phyloP scores from a whole-genome alignment of 345 rosid genomes.

The Eucalyptus tenuipes region DNA sequence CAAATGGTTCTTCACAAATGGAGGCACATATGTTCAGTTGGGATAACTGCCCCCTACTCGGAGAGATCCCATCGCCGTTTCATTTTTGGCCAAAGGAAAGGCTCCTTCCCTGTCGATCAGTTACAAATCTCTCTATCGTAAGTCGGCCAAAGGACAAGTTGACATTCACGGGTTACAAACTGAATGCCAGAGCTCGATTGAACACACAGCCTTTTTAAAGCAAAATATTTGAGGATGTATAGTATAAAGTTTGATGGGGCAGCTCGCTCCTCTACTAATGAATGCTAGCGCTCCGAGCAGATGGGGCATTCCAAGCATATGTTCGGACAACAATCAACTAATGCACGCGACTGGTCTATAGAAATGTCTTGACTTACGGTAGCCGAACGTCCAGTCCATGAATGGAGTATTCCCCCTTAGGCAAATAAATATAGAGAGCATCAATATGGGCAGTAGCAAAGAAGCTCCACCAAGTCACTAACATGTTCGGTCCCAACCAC shows the following conservation, averaged over 20 bases:
- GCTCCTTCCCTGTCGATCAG: background rate
- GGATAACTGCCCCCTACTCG: background rate
- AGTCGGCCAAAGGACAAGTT: background rate
- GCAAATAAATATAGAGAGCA: background rate
- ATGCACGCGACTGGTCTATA: background rate
- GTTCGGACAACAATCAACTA: background rate
- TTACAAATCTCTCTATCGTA: background rate
- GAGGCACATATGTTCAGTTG: background rate
- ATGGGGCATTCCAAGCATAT: background rate
- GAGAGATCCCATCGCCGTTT: background rate
- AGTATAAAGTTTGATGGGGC: background rate
- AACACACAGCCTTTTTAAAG: background rate
- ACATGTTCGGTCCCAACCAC: background rate
- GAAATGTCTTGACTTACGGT: background rate
- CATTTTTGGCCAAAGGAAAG: background rate
- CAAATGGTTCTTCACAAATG: background rate
- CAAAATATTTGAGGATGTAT: background rate
- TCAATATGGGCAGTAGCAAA: background rate
- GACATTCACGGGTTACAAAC: background rate
- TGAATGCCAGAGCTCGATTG: background rate
- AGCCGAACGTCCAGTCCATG: background rate
- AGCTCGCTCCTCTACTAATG: background rate
- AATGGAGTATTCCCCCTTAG: background rate
- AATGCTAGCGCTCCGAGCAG: background rate
- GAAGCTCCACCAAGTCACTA: background rate